phyloP scores from a whole-genome alignment of 2,329 filamentous ascomycete genomes.

The Claviceps sp. region DNA sequence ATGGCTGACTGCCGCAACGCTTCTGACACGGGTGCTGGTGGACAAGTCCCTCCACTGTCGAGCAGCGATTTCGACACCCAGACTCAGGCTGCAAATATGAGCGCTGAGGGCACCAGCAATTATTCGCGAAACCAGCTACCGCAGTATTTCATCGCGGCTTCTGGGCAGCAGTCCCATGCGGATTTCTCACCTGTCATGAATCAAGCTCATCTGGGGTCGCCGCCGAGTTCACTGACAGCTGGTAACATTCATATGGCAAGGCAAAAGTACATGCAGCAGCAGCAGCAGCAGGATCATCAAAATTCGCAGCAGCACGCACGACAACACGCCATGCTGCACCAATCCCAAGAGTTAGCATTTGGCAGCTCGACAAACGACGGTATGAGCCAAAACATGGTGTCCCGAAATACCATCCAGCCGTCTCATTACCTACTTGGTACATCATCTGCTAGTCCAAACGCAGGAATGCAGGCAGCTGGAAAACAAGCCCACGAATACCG shows the following conservation, averaged over 20 bases:
- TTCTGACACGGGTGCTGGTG: background rate
- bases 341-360: background rate
- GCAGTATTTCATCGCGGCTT: constrained; percentile 1
- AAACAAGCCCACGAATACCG: background rate
- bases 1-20: background rate
- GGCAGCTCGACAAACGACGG: background rate
- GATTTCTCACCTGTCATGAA: background rate
- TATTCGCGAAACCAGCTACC: background rate
- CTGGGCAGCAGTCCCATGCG: background rate
- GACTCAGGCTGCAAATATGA: background rate
- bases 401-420: background rate
- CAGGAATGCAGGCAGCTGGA: background rate
- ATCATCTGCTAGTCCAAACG: background rate
- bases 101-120: background rate
- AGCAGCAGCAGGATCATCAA: background rate
- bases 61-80: background rate
- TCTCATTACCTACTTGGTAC: background rate
- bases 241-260: background rate
- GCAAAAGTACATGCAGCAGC: constrained; percentile 3
- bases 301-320: background rate
- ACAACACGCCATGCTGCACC: background rate
- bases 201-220: background rate
- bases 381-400: background rate
- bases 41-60: background rate
- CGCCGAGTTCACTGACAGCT: background rate